Base-by-base conservation (phyloP, 2,329 filamentous ascomycete species). In the Passalora sequoiae region DNA sequence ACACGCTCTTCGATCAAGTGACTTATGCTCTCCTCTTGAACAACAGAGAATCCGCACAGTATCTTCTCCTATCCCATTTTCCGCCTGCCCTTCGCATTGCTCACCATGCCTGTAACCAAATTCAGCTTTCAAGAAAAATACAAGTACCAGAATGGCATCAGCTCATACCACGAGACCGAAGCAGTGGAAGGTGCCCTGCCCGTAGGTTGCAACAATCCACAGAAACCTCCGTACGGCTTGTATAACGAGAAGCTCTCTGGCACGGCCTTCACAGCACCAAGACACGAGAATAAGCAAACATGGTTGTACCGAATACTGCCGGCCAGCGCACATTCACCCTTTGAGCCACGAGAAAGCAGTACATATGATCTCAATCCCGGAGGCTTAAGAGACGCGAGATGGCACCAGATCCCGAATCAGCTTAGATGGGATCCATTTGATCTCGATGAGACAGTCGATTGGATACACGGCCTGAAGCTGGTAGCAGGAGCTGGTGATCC, bases 401-500 rank as follows among this genome's bases (percentile, higher is more conserved):
- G 87, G 54, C 80, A 84, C 55, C 81, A 86, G 56, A 83, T 89
- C 38, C 86, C 86, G 4, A 89, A 89, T 60, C 85, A 91, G 65
- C 72, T 91, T 21, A 78, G 85, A 53, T 92, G 86, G 86, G 81
- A 85, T 53, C 82, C 80, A 2, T 87, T 88, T 60, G 81, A 88
- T 55, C 71, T 89, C 37, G 80, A 86, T 50, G 73, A 84, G 61
- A 73, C 72, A 3, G 78, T 79, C 2, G 80, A 84, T 56, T 85
- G 80, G 80, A 78, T 84, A 16, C 77, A 83, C 56, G 76, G 76
- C 43, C 66, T 91, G 51, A 80, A 84, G 47, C 73, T 89, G 15
- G 73, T 94, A 8, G 86, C 85, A 2, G 86, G 86, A 3, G 80
- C 86, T 0, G 89, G 89, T 12, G 84, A 92, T 56, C 81, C 86